Evolutionary conservation across 352 stramenopile genomes (phyloP), one percentile per base, ranked within the genome.

Genomic region (Phytophthora pistaciae): DNA sequence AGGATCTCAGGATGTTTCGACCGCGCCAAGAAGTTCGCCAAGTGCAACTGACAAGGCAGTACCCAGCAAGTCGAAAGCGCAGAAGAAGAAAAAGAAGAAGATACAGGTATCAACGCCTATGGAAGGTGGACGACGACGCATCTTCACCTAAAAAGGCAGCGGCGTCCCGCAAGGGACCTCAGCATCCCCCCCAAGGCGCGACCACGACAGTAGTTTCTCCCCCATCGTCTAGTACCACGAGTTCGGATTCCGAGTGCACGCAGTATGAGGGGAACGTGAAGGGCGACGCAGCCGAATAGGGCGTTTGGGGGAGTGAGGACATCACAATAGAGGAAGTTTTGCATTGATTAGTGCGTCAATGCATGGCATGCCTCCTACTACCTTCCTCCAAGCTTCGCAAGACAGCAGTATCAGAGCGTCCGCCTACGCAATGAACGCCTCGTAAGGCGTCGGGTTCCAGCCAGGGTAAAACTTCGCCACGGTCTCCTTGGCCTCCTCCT

Each of bases 391-490:
- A 36, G 31, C 7, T 36, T 36, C 31, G 8, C 31, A 36, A 29
- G 25, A 29, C 25, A 29, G 25, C 1, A 3, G 25, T 3, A 27
- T 3, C 25, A 10, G 29, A 7, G 16, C 50, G 23, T 13, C 1
- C 1, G 21, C 48, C 66, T 63, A 75, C 46, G n/a, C 21, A 20
- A 73, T 58, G 54, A 76, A 75, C 1, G 23, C 25, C 54, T 73
- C 72, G 58, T 74, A 79, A n/a, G 62, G 53, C 20, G 60, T 62
- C 3, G 65, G 74, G 46, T 72, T 72, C 69, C 69, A 75, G 44
- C 68, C 40, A 10, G 74, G 69, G 52, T 66, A 78, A 36, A 70
- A 75, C 64, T 68, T 78, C 5, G 61, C 53, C 38, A 77, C 65
- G 3, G 40, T 67, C 3, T 66, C 65, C 31, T 63, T 49, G 20